phyloP scores from a whole-genome alignment of 352 stramenopile genomes.

The Phytophthora macrochlamydospora region DNA sequence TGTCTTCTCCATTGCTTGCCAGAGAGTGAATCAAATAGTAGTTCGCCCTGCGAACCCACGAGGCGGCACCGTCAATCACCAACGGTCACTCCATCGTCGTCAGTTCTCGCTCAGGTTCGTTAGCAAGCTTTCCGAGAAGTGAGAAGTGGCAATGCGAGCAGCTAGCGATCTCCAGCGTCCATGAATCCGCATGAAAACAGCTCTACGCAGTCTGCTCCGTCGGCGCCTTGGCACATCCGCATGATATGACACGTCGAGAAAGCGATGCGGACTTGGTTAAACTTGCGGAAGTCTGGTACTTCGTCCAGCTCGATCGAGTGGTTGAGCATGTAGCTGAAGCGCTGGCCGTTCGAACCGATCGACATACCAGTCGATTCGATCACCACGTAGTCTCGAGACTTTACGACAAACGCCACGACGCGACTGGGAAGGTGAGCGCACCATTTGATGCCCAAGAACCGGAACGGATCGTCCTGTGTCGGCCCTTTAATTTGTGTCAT shows the following conservation, averaged over 20 bases:
- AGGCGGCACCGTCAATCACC: no score
- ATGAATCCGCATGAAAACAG: constrained; percentile 48
- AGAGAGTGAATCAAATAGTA: neutral
- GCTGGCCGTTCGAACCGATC: constrained; percentile 31
- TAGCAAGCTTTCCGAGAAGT: constrained; percentile 48
- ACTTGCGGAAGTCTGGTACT: constrained; percentile 32
- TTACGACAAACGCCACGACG: constrained; percentile 36
- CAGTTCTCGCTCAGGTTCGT: constrained; percentile 26
- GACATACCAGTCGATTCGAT: constrained; percentile 56
- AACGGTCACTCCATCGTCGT: no score
- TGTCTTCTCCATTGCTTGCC: neutral
- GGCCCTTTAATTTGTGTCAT: constrained; percentile 45
- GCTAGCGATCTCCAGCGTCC: constrained; percentile 30
- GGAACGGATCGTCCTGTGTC: constrained; percentile 44
- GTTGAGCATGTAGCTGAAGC: constrained; percentile 37
- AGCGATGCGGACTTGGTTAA: constrained; percentile 28
- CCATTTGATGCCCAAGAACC: constrained; percentile 61
- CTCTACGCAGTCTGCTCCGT: no score
- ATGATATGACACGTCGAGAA: constrained; percentile 49
- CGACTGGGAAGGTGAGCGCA: constrained; percentile 17
- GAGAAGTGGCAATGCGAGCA: constrained; percentile 22
- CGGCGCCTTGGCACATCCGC: no score
- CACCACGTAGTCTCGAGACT: constrained; percentile 52
- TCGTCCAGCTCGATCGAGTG: constrained; percentile 40
- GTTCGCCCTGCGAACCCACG: no score